These are phyloP conservation scores for Juglanconis juglandina DNA, from an alignment of 2,329 filamentous ascomycete species.

Conservation along the genomic window DNA sequence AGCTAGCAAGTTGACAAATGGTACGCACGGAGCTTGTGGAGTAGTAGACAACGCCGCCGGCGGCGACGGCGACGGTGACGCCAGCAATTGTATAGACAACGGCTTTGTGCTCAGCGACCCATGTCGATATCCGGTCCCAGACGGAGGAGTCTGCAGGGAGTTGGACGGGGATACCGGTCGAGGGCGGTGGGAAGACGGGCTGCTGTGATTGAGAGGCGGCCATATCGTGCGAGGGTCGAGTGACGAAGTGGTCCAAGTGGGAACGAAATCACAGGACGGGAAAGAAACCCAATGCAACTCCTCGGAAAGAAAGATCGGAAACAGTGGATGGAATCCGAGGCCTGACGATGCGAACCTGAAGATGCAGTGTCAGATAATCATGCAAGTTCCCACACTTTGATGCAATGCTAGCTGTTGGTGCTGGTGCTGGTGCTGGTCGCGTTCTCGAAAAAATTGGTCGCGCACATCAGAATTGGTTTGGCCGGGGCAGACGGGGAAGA, in stretches of 20 bases:
- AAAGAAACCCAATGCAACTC: background rate
- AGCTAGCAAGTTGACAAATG: background rate
- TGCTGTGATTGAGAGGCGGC: conserved; percentile 34
- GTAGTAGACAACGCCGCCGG: conserved; percentile 88
- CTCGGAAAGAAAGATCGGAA: background rate
- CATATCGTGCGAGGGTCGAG: background rate
- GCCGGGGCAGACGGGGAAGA: background rate
- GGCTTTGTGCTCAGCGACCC: conserved; percentile 94
- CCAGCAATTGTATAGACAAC: conserved; percentile 95
- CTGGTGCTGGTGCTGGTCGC: background rate
- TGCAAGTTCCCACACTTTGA: background rate
- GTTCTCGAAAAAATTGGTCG: conserved; percentile 17
- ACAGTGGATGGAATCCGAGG: conserved; percentile 3
- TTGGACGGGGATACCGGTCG: conserved; percentile 44
- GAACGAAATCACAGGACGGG: background rate
- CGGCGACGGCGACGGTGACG: conserved; percentile 78
- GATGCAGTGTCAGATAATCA: background rate
- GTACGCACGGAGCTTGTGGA: conserved; percentile 67
- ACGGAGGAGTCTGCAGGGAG: conserved; percentile 63
- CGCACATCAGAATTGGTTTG: conserved; percentile 8
- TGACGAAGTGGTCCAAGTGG: background rate
- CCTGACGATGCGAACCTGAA: background rate
- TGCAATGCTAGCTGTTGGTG: conserved; percentile 5
- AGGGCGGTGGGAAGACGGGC: conserved; percentile 39
- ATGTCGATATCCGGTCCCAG: conserved; percentile 86